Percentiles rank a stretch among this genome's conserved stretches.
These are phyloP conservation scores for Trichaptum fuscoviolaceum DNA, from an alignment of 768 basidiomycete genomes.

Conservation along the genomic window DNA sequence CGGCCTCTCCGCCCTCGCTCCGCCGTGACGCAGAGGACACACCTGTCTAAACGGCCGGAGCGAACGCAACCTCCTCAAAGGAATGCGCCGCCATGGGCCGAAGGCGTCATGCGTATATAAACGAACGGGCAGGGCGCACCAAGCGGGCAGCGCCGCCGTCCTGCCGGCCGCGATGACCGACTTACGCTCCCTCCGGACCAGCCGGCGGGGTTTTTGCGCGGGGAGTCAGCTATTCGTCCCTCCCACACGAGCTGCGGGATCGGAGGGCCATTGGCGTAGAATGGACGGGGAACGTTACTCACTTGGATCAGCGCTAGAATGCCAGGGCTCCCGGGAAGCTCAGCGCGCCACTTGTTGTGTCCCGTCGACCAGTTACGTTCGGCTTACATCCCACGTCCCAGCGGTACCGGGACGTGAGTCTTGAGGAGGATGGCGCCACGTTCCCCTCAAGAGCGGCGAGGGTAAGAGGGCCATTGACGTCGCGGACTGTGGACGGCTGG, in stretches of 20 bases:
- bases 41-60: neutral
- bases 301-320: neutral
- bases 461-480: neutral
- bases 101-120: neutral
- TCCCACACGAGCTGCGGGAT: neutral
- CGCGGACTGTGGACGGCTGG: neutral
- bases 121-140: neutral
- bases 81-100: neutral
- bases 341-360: neutral
- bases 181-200: neutral
- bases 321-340: neutral
- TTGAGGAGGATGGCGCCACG: neutral
- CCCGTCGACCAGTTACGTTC: neutral
- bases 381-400: neutral
- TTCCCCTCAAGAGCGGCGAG: neutral
- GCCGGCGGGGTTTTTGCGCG: neutral
- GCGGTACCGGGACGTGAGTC: neutral
- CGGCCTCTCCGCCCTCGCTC: neutral
- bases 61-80: neutral
- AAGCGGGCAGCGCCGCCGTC: neutral
- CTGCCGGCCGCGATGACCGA: neutral
- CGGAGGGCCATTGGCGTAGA: neutral
- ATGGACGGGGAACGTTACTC: neutral
- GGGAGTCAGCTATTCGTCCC: neutral
- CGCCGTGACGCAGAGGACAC: neutral